These are phyloP conservation scores for Capsicum chinense DNA, from an alignment of 257 asterid species.

Conservation along the genomic window DNA sequence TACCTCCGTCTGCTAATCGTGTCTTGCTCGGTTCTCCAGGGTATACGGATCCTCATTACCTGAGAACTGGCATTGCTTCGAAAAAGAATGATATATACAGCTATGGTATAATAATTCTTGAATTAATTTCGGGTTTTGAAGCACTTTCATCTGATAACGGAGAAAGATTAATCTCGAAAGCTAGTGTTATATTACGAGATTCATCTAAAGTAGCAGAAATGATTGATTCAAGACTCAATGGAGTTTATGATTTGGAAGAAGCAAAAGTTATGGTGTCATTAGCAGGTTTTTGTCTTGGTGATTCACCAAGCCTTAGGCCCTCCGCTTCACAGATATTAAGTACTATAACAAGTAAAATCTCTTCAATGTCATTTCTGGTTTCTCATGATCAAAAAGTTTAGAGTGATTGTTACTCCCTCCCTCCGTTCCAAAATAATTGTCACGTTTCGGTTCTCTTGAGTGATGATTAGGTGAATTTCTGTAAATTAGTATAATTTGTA, in stretches of 20 bases:
- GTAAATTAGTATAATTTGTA: slow-evolving; percentile 19
- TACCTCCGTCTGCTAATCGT: slow-evolving; percentile 34
- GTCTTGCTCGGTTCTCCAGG: slow-evolving; percentile 76
- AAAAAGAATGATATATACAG: slow-evolving; percentile 71
- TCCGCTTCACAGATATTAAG: slow-evolving; percentile 52
- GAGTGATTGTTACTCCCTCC: neutral
- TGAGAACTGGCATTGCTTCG: slow-evolving; percentile 70
- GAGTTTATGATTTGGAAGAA: slow-evolving; percentile 52
- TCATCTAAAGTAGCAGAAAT: slow-evolving; percentile 47
- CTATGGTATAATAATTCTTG: slow-evolving; percentile 65
- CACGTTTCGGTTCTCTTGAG: neutral
- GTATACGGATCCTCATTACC: slow-evolving; percentile 71
- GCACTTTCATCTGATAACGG: slow-evolving; percentile 51
- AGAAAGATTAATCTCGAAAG: slow-evolving; percentile 51
- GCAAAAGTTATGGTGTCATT: slow-evolving; percentile 55
- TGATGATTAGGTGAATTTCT: neutral
- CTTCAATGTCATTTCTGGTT: slow-evolving; percentile 30
- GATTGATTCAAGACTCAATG: slow-evolving; percentile 62
- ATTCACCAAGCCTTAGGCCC: slow-evolving; percentile 59
- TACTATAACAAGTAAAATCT: slow-evolving; percentile 40
- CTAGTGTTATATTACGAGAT: slow-evolving; percentile 46
- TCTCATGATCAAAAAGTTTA: neutral
- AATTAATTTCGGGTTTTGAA: slow-evolving; percentile 69
- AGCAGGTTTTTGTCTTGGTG: slow-evolving; percentile 57
- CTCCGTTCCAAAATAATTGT: neutral